Evolutionary conservation across 305 asterid species (phyloP).

Genomic region (Galium porrigens): DNA sequence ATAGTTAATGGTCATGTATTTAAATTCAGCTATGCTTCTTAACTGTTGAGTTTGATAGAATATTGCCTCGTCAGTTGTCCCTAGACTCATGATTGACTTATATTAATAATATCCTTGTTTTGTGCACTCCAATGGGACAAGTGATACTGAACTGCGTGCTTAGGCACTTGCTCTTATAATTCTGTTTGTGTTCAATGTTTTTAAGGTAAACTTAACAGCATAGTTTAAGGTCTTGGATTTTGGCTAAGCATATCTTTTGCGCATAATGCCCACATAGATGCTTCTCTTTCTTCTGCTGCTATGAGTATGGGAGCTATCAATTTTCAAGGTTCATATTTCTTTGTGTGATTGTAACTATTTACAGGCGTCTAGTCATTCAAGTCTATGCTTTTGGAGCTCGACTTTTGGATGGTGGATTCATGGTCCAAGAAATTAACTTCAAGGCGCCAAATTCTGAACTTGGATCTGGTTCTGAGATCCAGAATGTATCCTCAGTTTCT

Average conservation of each 20-base stretch:
- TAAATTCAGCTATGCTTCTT: neutral
- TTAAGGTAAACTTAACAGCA: neutral
- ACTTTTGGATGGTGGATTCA: conserved; percentile 85
- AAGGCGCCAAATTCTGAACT: conserved; percentile 56
- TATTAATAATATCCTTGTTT: neutral
- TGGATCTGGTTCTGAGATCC: conserved; percentile 50
- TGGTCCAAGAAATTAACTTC: conserved; percentile 88
- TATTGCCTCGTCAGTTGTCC: neutral
- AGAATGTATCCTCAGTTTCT: conserved; percentile 60
- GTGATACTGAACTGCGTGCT: neutral
- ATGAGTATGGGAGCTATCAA: neutral
- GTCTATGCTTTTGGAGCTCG: conserved; percentile 85
- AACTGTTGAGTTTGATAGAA: no score
- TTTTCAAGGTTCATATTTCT: neutral
- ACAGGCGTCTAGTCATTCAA: conserved; percentile 93
- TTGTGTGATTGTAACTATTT: conserved; percentile 8
- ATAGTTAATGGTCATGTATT: neutral
- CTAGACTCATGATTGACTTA: neutral
- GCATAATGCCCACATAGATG: neutral
- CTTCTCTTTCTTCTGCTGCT: neutral
- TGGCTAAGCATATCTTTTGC: neutral
- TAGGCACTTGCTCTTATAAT: neutral
- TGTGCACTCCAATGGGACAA: neutral
- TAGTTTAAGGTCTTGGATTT: neutral
- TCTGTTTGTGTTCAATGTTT: neutral